Conservation (phyloP, 257 asterid genomes). For the Solanum dulcamara region DNA sequence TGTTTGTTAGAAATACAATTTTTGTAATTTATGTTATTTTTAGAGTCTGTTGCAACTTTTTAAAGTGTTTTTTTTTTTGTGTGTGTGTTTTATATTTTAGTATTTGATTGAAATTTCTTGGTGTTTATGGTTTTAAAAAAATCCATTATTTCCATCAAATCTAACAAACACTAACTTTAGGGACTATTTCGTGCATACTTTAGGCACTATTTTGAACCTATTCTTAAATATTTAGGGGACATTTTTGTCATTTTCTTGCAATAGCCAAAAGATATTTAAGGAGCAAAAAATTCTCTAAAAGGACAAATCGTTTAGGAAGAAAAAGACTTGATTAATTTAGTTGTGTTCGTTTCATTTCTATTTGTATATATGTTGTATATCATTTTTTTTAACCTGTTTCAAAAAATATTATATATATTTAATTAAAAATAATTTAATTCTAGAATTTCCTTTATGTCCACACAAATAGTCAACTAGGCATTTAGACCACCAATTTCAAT, state of each 20-base stretch:
- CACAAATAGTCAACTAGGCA: background rate
- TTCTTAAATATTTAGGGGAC: background rate
- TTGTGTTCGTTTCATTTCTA: background rate
- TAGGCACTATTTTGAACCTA: background rate
- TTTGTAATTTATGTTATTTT: too few relatives aligned
- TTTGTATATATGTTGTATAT: background rate
- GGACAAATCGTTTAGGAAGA: slow-evolving; percentile 8
- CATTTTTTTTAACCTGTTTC: background rate
- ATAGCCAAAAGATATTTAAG: slow-evolving; percentile 4
- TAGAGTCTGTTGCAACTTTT: too few relatives aligned
- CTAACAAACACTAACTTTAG: background rate
- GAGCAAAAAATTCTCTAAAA: slow-evolving; percentile 9
- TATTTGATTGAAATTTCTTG: background rate
- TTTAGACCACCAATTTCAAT: background rate
- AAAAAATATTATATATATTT: too few relatives aligned
- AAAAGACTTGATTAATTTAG: background rate
- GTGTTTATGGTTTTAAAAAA: too few relatives aligned
- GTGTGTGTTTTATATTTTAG: too few relatives aligned
- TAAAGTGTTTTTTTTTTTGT: too few relatives aligned
- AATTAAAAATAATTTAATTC: too few relatives aligned
- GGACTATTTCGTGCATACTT: background rate
- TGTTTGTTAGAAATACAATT: too few relatives aligned
- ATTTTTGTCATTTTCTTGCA: background rate
- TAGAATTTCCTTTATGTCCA: background rate
- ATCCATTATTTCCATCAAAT: background rate